Conservation (phyloP, 2,329 filamentous ascomycete species). For the Kalaharituber pfeilii region DNA sequence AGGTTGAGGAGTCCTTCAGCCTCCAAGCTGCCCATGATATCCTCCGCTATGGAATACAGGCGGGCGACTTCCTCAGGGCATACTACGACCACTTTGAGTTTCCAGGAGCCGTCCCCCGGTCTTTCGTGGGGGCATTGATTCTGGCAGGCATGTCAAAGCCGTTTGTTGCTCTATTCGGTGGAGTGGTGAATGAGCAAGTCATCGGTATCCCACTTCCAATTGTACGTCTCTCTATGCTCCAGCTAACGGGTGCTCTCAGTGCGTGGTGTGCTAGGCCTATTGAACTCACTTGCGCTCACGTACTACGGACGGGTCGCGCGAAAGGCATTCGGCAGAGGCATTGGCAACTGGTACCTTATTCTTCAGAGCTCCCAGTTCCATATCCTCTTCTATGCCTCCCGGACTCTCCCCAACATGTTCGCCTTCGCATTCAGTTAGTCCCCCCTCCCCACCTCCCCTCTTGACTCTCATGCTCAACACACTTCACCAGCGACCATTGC, state of each 20-base stretch:
- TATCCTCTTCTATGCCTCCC: conserved; percentile 75
- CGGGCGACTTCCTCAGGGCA: conserved; percentile 38
- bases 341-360: conserved; percentile 61
- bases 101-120: conserved; percentile 76
- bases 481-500: conserved; percentile 44
- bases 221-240: not conserved
- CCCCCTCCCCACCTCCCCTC: not conserved
- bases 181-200: conserved; percentile 38
- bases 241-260: conserved; percentile 31
- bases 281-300: conserved; percentile 54
- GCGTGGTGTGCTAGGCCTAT: conserved; percentile 56
- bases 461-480: not conserved
- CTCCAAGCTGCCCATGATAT: conserved; percentile 89
- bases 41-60: conserved; percentile 47
- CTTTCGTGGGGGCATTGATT: conserved; percentile 65
- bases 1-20: conserved; percentile 98
- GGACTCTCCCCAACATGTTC: conserved; percentile 92
- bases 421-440: conserved; percentile 68
- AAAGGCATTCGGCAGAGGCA: conserved; percentile 47
- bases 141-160: conserved; percentile 58
- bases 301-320: conserved; percentile 47
- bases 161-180: conserved; percentile 40
- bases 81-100: conserved; percentile 83
- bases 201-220: conserved; percentile 30
- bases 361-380: conserved; percentile 80